Base-by-base conservation (phyloP, 371 early-diverging fungal species). In the Cokeromyces recurvatus region DNA sequence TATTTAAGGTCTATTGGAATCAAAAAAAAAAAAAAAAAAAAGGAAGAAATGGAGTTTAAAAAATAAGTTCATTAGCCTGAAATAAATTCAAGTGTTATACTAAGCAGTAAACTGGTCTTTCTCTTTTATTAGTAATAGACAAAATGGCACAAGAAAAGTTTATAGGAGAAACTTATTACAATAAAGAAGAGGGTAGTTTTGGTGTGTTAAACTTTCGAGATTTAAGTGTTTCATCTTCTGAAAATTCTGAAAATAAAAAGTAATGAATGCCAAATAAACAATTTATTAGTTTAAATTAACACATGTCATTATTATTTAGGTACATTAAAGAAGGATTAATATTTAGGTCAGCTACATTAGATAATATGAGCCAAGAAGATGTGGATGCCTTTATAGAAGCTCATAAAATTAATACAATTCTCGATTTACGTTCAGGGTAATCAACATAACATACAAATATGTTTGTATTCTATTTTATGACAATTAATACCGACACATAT, bases 181-280 rank as follows among this genome's bases (percentile, higher is more conserved):
- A 54, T 16, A 45, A 19, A 21, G 49, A 48, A 45, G 38, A 53
- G 52, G 59, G 53, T 6, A 50, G 54, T 17, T 56, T 55, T 46
- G 62, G 62, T 10, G 39, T 61, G 2, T 34, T 64, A 21, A 64
- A 64, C 34, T 64, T 64, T 51, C 42, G 64, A 41, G 64, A 64
- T 38, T 42, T 64, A 7, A 60, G 59, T 27, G 35, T 39, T 22
- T 64, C 64, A 6, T 46, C 57, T 15, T 53, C 49, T n/a, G 53
- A 61, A 8, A 52, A 49, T 25, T 32, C 38, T 8, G 56, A 50
- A 6, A 39, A 64, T 16, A 55, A 44, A 59, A 48, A 59, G 53
- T 57, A 50, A 24, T 14, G 15, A 41, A 34, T 20, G 10, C 17
- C 11, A 12, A 36, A 6, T 14, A 6, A 20, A 5, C 16, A 8